Evolutionary conservation across 2,329 filamentous ascomycete genomes (phyloP).

Genomic region (Zasmidium angulare): DNA sequence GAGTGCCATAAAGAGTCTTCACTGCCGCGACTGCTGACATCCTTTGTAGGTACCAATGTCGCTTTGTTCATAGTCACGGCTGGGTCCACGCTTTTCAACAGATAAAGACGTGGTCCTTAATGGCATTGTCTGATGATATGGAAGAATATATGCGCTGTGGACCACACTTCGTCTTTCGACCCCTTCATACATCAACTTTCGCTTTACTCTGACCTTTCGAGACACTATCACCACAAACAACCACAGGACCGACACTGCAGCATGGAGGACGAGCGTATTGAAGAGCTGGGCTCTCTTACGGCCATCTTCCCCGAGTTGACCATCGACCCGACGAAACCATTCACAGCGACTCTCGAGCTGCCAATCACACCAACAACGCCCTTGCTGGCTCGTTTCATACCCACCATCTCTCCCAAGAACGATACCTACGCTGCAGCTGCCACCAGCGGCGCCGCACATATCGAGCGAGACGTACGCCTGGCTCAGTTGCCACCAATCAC

Average conservation of each 20-base stretch:
- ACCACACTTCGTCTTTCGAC: neutral
- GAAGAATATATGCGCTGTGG: neutral
- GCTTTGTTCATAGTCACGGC: neutral
- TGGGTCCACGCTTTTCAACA: neutral
- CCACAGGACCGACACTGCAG: neutral
- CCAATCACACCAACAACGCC: conserved; percentile 56
- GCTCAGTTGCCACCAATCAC: conserved; percentile 58
- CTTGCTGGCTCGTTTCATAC: conserved; percentile 40
- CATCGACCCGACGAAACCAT: conserved; percentile 47
- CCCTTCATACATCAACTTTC: neutral
- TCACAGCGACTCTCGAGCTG: conserved; percentile 55
- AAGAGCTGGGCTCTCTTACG: conserved; percentile 59
- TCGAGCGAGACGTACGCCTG: conserved; percentile 47
- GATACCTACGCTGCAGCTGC: conserved; percentile 11
- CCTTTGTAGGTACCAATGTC: too few species aligned
- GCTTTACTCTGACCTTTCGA: neutral
- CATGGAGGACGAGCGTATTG: conserved; percentile 55
- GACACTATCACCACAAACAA: neutral
- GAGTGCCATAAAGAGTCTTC: too few species aligned
- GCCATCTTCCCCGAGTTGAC: conserved; percentile 64
- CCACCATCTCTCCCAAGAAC: conserved; percentile 4
- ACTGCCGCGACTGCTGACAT: too few species aligned
- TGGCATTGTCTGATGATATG: neutral
- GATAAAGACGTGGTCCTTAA: neutral
- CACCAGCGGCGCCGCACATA: conserved; percentile 10